Percentiles rank a stretch among this genome's conserved stretches.
Conservation (phyloP, 1,139 yeast species). For the Pichia sp. region DNA sequence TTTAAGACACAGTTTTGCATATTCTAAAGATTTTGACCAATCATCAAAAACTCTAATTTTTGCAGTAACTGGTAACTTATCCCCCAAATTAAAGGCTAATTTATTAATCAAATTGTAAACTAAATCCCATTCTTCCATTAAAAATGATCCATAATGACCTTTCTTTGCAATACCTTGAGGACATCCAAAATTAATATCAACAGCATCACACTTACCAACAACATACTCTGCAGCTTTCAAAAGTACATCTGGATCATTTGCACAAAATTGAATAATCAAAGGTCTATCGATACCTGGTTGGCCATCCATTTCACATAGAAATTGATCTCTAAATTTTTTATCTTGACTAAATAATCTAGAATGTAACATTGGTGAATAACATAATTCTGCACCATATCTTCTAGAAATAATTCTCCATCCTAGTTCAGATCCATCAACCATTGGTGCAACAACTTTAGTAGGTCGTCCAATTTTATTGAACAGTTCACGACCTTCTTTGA, state of each 20-base stretch:
- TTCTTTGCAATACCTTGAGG: conserved; percentile 96
- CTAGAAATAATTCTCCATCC: conserved; percentile 93
- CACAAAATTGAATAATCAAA: conserved; percentile 88
- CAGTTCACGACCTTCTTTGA: conserved; percentile 55
- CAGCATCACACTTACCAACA: conserved; percentile 85
- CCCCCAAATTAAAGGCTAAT: conserved; percentile 62
- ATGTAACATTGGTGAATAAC: conserved; percentile 97
- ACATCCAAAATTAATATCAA: conserved; percentile 91
- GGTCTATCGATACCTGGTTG: conserved; percentile 64
- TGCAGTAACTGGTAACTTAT: conserved; percentile 78
- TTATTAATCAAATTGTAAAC: conserved; percentile 64
- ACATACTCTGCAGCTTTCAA: conserved; percentile 77
- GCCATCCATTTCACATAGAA: conserved; percentile 78
- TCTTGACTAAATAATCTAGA: conserved; percentile 84
- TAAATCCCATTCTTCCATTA: conserved; percentile 96
- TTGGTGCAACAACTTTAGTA: conserved; percentile 86
- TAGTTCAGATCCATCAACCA: conserved; percentile 95
- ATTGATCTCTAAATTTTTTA: conserved; percentile 68
- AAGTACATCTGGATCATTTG: conserved; percentile 83
- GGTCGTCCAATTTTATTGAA: conserved; percentile 70
- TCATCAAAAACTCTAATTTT: conserved; percentile 89
- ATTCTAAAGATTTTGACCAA: conserved; percentile 72
- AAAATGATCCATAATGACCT: conserved; percentile 91
- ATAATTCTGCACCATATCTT: conserved; percentile 83
- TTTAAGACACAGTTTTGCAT: conserved; percentile 83